phyloP scores from a whole-genome alignment of 2,329 filamentous ascomycete species.

The Penicillium paneum region DNA sequence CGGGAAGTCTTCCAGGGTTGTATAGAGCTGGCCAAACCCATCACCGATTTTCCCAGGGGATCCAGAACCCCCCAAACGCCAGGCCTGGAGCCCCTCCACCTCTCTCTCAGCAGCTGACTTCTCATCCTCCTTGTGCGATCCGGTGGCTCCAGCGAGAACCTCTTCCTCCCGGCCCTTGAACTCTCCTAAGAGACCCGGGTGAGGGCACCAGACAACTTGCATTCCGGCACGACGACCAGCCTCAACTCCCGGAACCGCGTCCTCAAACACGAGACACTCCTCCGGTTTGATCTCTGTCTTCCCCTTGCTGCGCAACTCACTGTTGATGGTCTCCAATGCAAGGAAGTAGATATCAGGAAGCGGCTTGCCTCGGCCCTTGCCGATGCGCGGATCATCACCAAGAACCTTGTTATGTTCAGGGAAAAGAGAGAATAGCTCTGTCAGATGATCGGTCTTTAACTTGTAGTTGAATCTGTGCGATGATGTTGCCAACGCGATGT shows the following conservation, averaged over 20 bases:
- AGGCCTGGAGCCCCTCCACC: conserved; percentile 38
- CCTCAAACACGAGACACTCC: conserved; percentile 95
- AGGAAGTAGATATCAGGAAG: conserved; percentile 91
- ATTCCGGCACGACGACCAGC: conserved; percentile 86
- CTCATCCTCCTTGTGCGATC: conserved; percentile 61
- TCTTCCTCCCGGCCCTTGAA: conserved; percentile 73
- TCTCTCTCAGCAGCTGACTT: conserved; percentile 39
- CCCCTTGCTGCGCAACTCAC: conserved; percentile 57
- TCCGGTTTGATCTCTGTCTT: conserved; percentile 66
- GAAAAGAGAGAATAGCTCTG: conserved; percentile 58
- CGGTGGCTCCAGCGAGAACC: conserved; percentile 78
- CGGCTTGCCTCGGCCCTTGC: conserved; percentile 81
- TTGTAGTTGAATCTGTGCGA: conserved; percentile 69
- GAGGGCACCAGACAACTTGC: conserved; percentile 90
- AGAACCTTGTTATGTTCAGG: conserved; percentile 68
- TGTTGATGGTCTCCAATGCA: conserved; percentile 81
- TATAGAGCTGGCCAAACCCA: conserved; percentile 56
- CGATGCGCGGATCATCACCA: conserved; percentile 79
- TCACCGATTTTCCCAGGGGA: conserved; percentile 56
- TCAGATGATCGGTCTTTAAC: conserved; percentile 66
- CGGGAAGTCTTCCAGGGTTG: conserved; percentile 57
- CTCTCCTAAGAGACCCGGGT: conserved; percentile 71
- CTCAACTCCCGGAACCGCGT: conserved; percentile 90
- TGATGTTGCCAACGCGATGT: conserved; percentile 84
- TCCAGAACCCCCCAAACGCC: conserved; percentile 43